Base-by-base conservation (phyloP, 2,329 filamentous ascomycete species). In the Diaporthe citriasiana region DNA sequence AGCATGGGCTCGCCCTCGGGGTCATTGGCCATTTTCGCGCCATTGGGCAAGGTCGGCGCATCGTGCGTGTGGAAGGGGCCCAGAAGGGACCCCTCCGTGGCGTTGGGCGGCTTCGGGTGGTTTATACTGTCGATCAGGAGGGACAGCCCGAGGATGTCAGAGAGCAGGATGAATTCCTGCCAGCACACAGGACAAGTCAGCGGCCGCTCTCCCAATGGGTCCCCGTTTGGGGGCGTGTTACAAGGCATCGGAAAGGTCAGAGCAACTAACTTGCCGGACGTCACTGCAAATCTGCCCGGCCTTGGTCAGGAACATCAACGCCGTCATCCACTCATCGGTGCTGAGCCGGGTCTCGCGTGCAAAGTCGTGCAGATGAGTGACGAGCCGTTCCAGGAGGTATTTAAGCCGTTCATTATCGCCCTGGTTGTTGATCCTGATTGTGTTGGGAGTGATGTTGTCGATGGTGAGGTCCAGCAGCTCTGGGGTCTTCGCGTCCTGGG, bases 61-160 rank as follows among this genome's bases (percentile, higher is more conserved):
- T 95, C 93, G 83, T 95, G 93, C 0, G 93, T 95, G 85, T 96
- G 93, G 86, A 95, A 96, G 50, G 94, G 94, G 0, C 94, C 94
- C 0, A 96, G 89, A 15, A 97, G 93, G 0, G 93, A 94, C 73
- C 94, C 93, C 82, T 96, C 93, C 35, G 94, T 97, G 38, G 88
- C 88, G 56, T 85, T 82, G 0, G 89, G 80, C 0, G 93, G 93
- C 81, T 95, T 96, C 35, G 94, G 94, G 84, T 96, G 93, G 85
- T 95, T 93, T 85, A 97, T 95, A 78, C 88, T 90, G 84, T 97
- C 94, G 77, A 97, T 92, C 5, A 97, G 90, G 74, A 95, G 89
- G 30, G 93, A 95, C 47, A 97, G 89, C 51, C 94, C 94, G 30
- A 96, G 88, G 55, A 94, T 88, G 83, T 97, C 94, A 77, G 92